These are phyloP conservation scores for Quercus tomentella DNA, from an alignment of 331 rosid species.

Conservation along the genomic window DNA sequence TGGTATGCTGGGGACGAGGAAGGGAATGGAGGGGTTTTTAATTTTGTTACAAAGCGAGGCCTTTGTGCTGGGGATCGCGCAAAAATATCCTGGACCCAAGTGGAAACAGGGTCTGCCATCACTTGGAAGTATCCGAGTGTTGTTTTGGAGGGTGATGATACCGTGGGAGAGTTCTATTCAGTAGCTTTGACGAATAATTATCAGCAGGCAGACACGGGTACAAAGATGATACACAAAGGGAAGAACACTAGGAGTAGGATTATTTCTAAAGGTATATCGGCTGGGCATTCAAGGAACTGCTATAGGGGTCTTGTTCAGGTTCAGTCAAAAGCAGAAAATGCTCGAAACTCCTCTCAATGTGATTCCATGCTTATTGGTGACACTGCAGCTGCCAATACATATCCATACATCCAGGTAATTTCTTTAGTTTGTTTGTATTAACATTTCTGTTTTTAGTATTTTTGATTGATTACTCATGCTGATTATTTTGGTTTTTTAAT, in stretches of 20 bases:
- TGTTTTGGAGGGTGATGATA: slow-evolving; percentile 87
- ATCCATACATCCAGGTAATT: slow-evolving; percentile 82
- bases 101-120: slow-evolving; percentile 89
- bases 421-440: background rate
- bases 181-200: slow-evolving; percentile 88
- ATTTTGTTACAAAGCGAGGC: slow-evolving; percentile 88
- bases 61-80: slow-evolving; percentile 71
- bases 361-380: slow-evolving; percentile 98
- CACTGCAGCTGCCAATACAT: slow-evolving; percentile 90
- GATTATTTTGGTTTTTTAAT: background rate
- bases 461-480: background rate
- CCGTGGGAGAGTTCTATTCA: slow-evolving; percentile 87
- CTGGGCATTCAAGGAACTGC: slow-evolving; percentile 78
- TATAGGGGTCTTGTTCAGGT: slow-evolving; percentile 96
- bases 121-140: slow-evolving; percentile 98
- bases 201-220: slow-evolving; percentile 94
- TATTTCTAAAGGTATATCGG: slow-evolving; percentile 88
- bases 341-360: slow-evolving; percentile 83
- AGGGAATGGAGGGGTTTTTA: slow-evolving; percentile 80
- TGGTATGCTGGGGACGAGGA: slow-evolving; percentile 93
- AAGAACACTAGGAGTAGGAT: slow-evolving; percentile 88
- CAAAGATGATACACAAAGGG: slow-evolving; percentile 96
- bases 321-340: slow-evolving; percentile 79
- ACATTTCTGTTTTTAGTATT: background rate
- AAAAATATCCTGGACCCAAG: slow-evolving; percentile 91